These are phyloP conservation scores for Crithidia acanthocephali DNA, from an alignment of 208 protist species.

Conservation along the genomic window DNA sequence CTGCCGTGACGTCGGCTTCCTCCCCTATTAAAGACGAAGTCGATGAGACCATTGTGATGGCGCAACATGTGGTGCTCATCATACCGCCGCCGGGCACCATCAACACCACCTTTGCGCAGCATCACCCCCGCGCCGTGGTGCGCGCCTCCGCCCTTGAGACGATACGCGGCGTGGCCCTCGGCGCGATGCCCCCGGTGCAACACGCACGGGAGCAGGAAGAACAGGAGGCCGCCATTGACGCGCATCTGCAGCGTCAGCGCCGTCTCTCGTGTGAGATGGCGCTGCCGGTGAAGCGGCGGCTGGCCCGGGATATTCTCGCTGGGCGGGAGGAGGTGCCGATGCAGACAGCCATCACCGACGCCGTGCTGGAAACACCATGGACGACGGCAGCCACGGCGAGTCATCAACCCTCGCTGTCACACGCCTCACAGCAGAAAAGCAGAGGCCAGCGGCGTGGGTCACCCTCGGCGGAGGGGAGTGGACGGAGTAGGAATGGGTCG, in stretches of 20 bases:
- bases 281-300: constrained; percentile 9
- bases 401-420: neutral
- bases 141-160: constrained; percentile 44
- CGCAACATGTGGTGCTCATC: constrained; percentile 63
- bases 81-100: constrained; percentile 4
- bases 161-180: constrained; percentile 41
- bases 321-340: constrained; percentile 30
- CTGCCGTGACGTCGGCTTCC: neutral
- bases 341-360: constrained; percentile 37
- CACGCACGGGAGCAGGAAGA: constrained; percentile 16
- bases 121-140: constrained; percentile 57
- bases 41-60: constrained; percentile 37
- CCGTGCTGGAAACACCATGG: constrained; percentile 9
- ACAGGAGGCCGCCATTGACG: constrained; percentile 41
- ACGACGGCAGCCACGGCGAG: neutral
- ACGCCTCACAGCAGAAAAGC: neutral
- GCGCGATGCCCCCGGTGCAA: constrained; percentile 35
- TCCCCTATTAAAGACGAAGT: constrained; percentile 22
- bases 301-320: constrained; percentile 19
- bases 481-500: neutral
- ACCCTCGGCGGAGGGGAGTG: neutral
- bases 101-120: constrained; percentile 32
- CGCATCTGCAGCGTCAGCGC: constrained; percentile 35
- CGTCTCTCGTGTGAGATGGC: constrained; percentile 25
- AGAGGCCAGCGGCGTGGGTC: neutral